Evolutionary conservation across 1,284 basidiomycete genomes (phyloP), one percentile per base, ranked within the genome.

Genomic region (Fomitopsis pinicola): DNA sequence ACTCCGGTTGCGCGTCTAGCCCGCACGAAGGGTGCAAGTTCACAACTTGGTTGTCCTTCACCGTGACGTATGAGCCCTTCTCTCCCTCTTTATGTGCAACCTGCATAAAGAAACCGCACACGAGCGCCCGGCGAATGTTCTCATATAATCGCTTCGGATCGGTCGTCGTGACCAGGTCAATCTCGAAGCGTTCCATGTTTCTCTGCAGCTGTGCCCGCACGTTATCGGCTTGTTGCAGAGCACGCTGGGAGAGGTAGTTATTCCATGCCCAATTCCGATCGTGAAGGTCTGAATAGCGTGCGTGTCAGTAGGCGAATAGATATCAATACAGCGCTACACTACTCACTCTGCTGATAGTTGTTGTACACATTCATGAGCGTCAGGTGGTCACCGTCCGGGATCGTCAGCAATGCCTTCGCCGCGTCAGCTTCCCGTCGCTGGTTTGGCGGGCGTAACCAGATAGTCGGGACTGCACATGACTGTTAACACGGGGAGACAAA

Each of bases 21-120:
- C 96, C 95, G 65, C 94, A 97, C 5, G 91, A 94, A 5, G 97
- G 94, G 74, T 99, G 97, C n/a, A 98, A 80, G n/a, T 80, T 81
- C 7, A 98, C 96, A 44, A 93, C 85, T 88, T 94, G 69, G 71
- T 96, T 94, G 73, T 98, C 95, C 78, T 98, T 98, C 65, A 97
- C 88, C 0, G 95, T 98, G 66, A 88, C 71, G 73, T 96, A 96
- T 62, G 80, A 83, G 2, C 87, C 87, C 78, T 94, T 95, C 69
- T 94, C 92, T n/a, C 94, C 94, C 71, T 95, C 93, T 74, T 94
- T 94, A 76, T 98, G 95, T 5, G 96, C 97, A 8, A 97, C 88
- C 74, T 98, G 97, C 97, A 98, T 98, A 78, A 99, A 99, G 82
- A 95, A 99, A 0, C 96, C 97, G 71, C 91, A 93, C 0, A 94